Evolutionary conservation across 768 basidiomycete species (phyloP).

Genomic region (Fibroporia radiculosa): DNA sequence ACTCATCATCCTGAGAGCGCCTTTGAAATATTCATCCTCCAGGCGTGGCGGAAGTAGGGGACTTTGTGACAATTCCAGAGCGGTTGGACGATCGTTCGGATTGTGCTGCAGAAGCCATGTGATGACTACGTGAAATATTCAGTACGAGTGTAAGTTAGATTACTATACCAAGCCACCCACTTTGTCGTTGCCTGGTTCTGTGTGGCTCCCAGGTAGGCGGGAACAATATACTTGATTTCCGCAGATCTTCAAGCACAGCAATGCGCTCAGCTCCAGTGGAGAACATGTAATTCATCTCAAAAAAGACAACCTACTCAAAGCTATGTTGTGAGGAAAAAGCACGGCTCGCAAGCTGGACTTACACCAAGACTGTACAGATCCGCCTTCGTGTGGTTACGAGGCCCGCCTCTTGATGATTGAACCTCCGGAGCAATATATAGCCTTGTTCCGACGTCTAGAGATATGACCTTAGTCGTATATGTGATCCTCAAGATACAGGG

Average conservation of each 20-base stretch:
- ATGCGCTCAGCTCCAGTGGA: constrained; percentile 79
- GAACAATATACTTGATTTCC: constrained; percentile 68
- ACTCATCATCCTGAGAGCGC: constrained; percentile 72
- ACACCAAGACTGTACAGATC: constrained; percentile 95
- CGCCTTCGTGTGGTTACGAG: constrained; percentile 79
- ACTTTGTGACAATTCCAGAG: constrained; percentile 78
- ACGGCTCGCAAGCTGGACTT: constrained; percentile 18
- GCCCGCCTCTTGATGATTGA: constrained; percentile 44
- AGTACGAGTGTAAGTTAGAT: not conserved
- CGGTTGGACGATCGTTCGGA: constrained; percentile 68
- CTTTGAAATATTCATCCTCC: constrained; percentile 83
- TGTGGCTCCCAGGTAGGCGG: constrained; percentile 66
- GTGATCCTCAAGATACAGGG: not conserved
- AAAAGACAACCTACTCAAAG: constrained; percentile 77
- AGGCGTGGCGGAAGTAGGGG: constrained; percentile 65
- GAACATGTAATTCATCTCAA: constrained; percentile 91
- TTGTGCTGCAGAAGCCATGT: constrained; percentile 77
- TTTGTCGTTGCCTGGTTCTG: constrained; percentile 57
- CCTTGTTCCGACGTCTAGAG: constrained; percentile 77
- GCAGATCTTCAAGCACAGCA: constrained; percentile 69
- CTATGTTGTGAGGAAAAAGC: not conserved
- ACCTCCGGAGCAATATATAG: constrained; percentile 94
- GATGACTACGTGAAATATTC: constrained; percentile 47
- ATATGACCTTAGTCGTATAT: not conserved
- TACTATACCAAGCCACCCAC: constrained; percentile 32